Conservation (phyloP, 257 asterid genomes). For the Capsicum chinense region DNA sequence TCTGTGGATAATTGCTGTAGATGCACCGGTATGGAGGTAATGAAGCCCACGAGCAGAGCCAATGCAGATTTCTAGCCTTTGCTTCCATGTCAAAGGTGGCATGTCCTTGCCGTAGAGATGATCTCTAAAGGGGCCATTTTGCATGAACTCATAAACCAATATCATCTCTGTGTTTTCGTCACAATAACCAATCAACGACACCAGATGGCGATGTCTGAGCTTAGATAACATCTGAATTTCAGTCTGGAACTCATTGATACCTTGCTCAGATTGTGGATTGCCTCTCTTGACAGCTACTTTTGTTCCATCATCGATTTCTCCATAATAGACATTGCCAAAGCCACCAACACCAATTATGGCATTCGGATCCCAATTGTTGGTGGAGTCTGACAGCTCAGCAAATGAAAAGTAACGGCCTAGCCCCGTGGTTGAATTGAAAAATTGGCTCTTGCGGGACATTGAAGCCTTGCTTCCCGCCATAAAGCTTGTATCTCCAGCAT, state of each 20-base stretch:
- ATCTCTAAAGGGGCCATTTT: slow-evolving; percentile 83
- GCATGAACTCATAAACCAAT: slow-evolving; percentile 86
- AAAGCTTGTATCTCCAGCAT: slow-evolving; percentile 59
- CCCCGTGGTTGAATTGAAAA: slow-evolving; percentile 52
- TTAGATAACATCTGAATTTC: slow-evolving; percentile 92
- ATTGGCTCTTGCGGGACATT: slow-evolving; percentile 53
- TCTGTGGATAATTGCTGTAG: slow-evolving; percentile 85
- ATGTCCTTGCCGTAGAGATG: slow-evolving; percentile 67
- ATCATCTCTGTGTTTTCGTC: slow-evolving; percentile 91
- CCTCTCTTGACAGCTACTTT: slow-evolving; percentile 91
- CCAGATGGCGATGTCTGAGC: slow-evolving; percentile 89
- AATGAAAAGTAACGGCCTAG: slow-evolving; percentile 57
- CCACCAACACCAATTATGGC: slow-evolving; percentile 90
- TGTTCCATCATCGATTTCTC: slow-evolving; percentile 68
- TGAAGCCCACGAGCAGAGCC: slow-evolving; percentile 95
- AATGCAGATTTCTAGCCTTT: slow-evolving; percentile 77
- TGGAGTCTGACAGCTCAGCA: slow-evolving; percentile 68
- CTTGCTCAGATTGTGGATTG: slow-evolving; percentile 94
- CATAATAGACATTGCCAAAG: slow-evolving; percentile 79
- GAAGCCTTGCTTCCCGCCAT: slow-evolving; percentile 52
- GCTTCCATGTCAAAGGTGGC: slow-evolving; percentile 68
- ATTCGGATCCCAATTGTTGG: slow-evolving; percentile 70
- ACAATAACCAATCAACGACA: slow-evolving; percentile 87
- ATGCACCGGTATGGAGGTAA: slow-evolving; percentile 90
- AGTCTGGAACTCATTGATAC: slow-evolving; percentile 85